phyloP scores from a whole-genome alignment of 2,329 filamentous ascomycete species.

The Apiospora pterosperma region DNA sequence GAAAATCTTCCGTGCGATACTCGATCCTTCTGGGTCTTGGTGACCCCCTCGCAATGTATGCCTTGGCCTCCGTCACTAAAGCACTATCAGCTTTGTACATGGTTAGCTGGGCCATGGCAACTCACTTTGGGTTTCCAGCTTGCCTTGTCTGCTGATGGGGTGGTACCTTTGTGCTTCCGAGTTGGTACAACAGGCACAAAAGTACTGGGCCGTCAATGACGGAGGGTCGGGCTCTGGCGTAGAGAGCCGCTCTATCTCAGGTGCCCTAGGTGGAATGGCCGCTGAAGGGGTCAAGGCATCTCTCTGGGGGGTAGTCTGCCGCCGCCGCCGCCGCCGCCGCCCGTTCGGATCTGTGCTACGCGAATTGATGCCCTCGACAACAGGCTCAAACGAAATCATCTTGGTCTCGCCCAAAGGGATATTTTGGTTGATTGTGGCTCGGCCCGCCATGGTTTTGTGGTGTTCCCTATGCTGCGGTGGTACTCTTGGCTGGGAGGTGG shows the following conservation, averaged over 20 bases:
- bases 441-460: neutral
- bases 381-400: neutral
- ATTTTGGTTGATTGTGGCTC: neutral
- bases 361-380: neutral
- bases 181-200: neutral
- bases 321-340: neutral
- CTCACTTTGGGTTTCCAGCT: neutral
- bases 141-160: neutral
- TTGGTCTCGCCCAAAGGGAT: neutral
- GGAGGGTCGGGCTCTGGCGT: neutral
- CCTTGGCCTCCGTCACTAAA: neutral
- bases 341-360: neutral
- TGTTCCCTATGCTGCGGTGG: neutral
- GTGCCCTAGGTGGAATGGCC: neutral
- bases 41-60: neutral
- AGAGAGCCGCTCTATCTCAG: neutral
- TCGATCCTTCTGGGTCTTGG: neutral
- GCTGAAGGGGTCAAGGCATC: neutral
- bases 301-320: neutral
- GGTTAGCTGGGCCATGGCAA: neutral
- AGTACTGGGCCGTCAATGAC: neutral
- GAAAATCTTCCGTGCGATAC: neutral
- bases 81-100: neutral
- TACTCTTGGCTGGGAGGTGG: neutral
- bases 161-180: neutral